Evolutionary conservation across 139 green algal genomes (phyloP).

Genomic region (Coelastrella sp.): DNA sequence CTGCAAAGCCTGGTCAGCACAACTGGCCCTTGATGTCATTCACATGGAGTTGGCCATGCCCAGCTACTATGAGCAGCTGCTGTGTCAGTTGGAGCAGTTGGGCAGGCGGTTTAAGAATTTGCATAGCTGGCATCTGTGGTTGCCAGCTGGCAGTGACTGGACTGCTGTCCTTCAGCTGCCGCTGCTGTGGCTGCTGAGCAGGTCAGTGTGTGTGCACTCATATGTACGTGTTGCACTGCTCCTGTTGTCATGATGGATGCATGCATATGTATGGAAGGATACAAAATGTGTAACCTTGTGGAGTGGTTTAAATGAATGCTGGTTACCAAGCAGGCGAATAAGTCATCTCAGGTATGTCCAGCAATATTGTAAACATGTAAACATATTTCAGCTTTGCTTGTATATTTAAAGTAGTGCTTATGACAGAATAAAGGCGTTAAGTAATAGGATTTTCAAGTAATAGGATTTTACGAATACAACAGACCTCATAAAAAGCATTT

Average conservation of each 20-base stretch:
- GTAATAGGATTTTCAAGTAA: too few species aligned
- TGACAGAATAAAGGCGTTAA: too few species aligned
- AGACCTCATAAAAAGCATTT: too few species aligned
- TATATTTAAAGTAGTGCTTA: too few species aligned
- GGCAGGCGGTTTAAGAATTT: conserved; percentile 6
- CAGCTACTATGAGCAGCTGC: conserved; percentile 35
- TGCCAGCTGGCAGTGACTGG: conserved; percentile 33
- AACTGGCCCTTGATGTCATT: conserved; percentile 36
- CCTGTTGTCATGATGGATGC: background rate
- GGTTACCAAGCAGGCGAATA: too few species aligned
- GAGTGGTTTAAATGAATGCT: too few species aligned
- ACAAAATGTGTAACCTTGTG: too few species aligned
- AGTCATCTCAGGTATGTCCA: too few species aligned
- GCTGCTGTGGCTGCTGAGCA: conserved; percentile 40
- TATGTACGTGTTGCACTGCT: background rate
- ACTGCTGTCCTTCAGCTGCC: background rate
- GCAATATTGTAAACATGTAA: too few species aligned
- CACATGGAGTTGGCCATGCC: conserved; percentile 19
- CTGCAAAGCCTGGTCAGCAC: conserved; percentile 25
- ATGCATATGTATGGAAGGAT: too few species aligned
- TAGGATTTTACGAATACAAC: too few species aligned
- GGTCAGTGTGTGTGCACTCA: background rate
- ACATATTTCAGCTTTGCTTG: too few species aligned
- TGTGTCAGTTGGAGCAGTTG: conserved; percentile 41
- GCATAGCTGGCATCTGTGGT: conserved; percentile 43